Evolutionary conservation across 345 rosid species (phyloP), one percentile per base, ranked within the genome.

Genomic region (rapeseed (Brassica napus)): DNA sequence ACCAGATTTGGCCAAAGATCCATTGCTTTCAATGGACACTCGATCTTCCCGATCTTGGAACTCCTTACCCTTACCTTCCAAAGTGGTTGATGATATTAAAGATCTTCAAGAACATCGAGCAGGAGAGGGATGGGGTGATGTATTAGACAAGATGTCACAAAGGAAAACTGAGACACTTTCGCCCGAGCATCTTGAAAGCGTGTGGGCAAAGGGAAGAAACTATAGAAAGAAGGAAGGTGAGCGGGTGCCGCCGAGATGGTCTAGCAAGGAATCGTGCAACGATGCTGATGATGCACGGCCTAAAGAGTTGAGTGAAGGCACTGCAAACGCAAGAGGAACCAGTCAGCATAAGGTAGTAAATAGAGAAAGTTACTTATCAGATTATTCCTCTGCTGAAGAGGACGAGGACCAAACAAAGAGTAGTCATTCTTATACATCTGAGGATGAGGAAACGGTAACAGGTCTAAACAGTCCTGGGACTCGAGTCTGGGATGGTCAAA

Each of bases 161-260:
- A 96, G 92, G 87, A 96, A 90, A 86, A 88, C 90, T 70, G 91
- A 87, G 72, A 88, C 87, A 39, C 98, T 96, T 83, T 92, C 99
- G 65, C 97, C 98, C 5, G 99, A 93, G 84, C 87, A 96, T 86
- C 88, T 96, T 77, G 99, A 96, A 62, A 93, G 92, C 79, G 86
- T 96, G 89, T 96, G 99, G 99, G 82, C 98, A 12, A 96, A 93
- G 85, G 99, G 99, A 82, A 90, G 91, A 87, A 87, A 92, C 52
- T 93, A 93, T 82, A 85, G 63, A 81, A 87, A 79, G 82, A 91
- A 58, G 75, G 78, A 65, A 85, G 86, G 82, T 79, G 80, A 80
- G 68, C 83, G 63, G 14, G 76, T 65, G 42, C 76, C 83, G 52
- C 59, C 71, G 30, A 80, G 75, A 74, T 74, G 75, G 75, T 80